Base-by-base conservation (phyloP, 306 rosid species). In the Echinosophora koreensis region DNA sequence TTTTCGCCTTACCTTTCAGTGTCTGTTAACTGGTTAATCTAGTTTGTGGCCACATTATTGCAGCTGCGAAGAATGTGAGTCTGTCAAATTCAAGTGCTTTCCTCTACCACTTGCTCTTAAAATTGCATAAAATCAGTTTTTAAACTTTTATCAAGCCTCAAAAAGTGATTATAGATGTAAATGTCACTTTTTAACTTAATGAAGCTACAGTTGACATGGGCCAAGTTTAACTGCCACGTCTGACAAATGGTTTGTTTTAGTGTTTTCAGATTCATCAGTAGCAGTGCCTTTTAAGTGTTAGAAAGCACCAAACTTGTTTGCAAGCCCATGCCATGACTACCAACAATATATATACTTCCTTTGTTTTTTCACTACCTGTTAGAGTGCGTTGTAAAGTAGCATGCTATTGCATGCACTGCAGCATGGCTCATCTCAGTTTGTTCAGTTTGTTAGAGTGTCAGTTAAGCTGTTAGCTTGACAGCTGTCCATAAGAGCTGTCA, bases 201-300 rank as follows among this genome's bases (percentile, higher is more conserved):
- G 27, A 58, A 58, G 8, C 15, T 58, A 28, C 37, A 57, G 5
- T 32, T 22, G n/a, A 27, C n/a, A 57, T 8, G 63, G 30, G 2
- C 62, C 35, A 18, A 34, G 12, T 15, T 69, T 5, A 51, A 17
- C 8, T 1, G 27, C 54, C 18, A 10, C 38, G 3, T 17, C 11
- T 71, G 6, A 56, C 2, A 4, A 12, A 22, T 39, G 4, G 8
- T 5, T 56, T 71, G 51, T 16, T 71, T 47, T 4, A 74, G 71
- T 37, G 32, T 39, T 59, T 69, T 18, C 69, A 8, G 62, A 78
- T 57, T 30, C 46, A 3, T 46, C n/a, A 28, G 52, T 22, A 32
- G 32, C 14, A 16, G 14, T 52, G 18, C 46, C 61, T 41, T 46
- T 42, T 16, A 44, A 14, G 58, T 39, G 14, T 44, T 44, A 30